These are phyloP conservation scores for Metarhizium album DNA, from an alignment of 2,329 filamentous ascomycete genomes.

Conservation along the genomic window DNA sequence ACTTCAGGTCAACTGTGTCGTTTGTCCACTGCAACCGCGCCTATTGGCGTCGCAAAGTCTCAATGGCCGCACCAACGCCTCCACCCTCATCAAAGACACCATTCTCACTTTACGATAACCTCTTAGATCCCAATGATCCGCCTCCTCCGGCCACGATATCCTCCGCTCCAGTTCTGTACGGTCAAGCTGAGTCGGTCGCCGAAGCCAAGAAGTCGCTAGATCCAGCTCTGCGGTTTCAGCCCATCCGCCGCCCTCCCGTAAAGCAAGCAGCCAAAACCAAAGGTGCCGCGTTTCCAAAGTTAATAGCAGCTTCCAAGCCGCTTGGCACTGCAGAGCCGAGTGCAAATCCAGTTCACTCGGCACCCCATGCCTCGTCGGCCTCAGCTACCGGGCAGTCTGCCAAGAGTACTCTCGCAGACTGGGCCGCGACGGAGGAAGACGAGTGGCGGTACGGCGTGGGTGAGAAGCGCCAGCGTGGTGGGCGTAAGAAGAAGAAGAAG, in stretches of 20 bases:
- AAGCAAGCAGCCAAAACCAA: constrained; percentile 48
- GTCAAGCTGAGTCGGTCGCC: constrained; percentile 36
- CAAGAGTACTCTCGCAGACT: constrained; percentile 70
- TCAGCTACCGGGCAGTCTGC: constrained; percentile 22
- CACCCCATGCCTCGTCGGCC: constrained; percentile 21
- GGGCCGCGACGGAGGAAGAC: constrained; percentile 67
- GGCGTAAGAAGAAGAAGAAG: constrained; percentile 67
- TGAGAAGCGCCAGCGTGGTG: constrained; percentile 64
- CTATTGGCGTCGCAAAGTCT: constrained; percentile 3
- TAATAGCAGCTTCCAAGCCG: constrained; percentile 23
- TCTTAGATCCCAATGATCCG: constrained; percentile 52
- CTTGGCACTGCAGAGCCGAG: background rate
- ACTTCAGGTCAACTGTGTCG: background rate
- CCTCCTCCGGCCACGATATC: constrained; percentile 56
- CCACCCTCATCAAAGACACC: constrained; percentile 33
- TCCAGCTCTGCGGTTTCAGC: constrained; percentile 70
- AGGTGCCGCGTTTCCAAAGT: constrained; percentile 41
- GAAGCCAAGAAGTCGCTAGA: constrained; percentile 50
- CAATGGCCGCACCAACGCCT: constrained; percentile 23
- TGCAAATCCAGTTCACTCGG: constrained; percentile 1
- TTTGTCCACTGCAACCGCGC: background rate
- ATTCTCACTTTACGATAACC: constrained; percentile 74
- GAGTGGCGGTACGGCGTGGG: constrained; percentile 58
- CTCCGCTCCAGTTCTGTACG: constrained; percentile 63
- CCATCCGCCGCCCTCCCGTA: constrained; percentile 64